These are phyloP conservation scores for Dimocarpus longan DNA, from an alignment of 345 rosid genomes.

Conservation along the genomic window DNA sequence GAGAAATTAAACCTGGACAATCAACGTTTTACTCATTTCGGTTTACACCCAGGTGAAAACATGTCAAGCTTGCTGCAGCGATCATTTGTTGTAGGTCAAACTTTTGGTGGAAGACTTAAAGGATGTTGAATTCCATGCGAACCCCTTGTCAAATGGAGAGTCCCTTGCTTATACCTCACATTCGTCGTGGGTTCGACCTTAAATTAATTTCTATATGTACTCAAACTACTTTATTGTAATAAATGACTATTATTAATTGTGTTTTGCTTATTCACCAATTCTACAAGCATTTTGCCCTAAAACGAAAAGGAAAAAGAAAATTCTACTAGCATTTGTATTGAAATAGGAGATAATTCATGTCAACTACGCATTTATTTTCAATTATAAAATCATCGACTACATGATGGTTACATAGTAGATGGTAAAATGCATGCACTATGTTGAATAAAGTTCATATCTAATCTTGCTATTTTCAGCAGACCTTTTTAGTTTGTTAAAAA, in stretches of 20 bases:
- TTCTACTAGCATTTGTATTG: background rate
- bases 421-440: too few relatives aligned
- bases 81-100: too few relatives aligned
- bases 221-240: background rate
- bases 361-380: background rate
- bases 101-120: background rate
- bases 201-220: background rate
- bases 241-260: background rate
- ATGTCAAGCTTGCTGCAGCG: too few relatives aligned
- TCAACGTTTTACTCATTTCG: background rate
- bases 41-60: too few relatives aligned
- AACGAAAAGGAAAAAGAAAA: too few relatives aligned
- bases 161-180: conserved; percentile 35
- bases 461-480: too few relatives aligned
- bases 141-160: conserved; percentile 37
- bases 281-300: too few relatives aligned
- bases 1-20: background rate
- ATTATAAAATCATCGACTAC: too few relatives aligned
- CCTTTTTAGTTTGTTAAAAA: too few relatives aligned
- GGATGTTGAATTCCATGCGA: conserved; percentile 40
- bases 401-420: too few relatives aligned
- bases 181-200: conserved; percentile 43
- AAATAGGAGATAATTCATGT: background rate
- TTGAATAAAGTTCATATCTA: too few relatives aligned
- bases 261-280: too few relatives aligned